Conservation (phyloP, 78 protist species). For the Reticulomyxa filosa region DNA sequence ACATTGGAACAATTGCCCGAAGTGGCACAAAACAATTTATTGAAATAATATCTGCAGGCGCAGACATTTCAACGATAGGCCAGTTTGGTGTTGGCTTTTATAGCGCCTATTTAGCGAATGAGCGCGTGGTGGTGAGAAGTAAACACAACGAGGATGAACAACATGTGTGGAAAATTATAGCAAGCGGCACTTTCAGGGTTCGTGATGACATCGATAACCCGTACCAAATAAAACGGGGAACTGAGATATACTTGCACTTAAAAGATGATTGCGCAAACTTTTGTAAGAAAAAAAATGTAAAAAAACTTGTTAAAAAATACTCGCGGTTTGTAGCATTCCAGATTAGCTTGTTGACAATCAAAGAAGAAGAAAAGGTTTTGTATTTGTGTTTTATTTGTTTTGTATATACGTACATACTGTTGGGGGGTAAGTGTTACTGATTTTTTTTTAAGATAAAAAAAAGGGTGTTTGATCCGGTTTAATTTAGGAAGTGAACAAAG, state of each 20-base stretch:
- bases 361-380: no score
- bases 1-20: conserved; percentile 97
- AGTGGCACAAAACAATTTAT: conserved; percentile 95
- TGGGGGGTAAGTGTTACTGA: neutral
- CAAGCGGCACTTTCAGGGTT: conserved; percentile 93
- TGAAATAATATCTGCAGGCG: conserved; percentile 84
- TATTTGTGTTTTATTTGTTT: no score
- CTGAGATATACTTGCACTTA: conserved; percentile 71
- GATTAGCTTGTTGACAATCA: conserved; percentile 64
- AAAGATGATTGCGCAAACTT: conserved; percentile 95
- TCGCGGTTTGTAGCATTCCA: conserved; percentile 97
- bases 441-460: conserved; percentile 3
- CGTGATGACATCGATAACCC: conserved; percentile 27
- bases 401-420: neutral
- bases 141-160: conserved; percentile 97
- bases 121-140: conserved; percentile 75
- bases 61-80: conserved; percentile 93
- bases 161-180: conserved; percentile 92
- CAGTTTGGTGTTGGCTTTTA: conserved; percentile 99
- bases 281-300: conserved; percentile 75
- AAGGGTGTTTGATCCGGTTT: no score
- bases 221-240: conserved; percentile 81
- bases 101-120: conserved; percentile 97
- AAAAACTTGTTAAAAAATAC: conserved; percentile 95
- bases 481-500: conserved; percentile 61